phyloP scores from a whole-genome alignment of 352 stramenopile genomes.

The Pythium brachiatum region DNA sequence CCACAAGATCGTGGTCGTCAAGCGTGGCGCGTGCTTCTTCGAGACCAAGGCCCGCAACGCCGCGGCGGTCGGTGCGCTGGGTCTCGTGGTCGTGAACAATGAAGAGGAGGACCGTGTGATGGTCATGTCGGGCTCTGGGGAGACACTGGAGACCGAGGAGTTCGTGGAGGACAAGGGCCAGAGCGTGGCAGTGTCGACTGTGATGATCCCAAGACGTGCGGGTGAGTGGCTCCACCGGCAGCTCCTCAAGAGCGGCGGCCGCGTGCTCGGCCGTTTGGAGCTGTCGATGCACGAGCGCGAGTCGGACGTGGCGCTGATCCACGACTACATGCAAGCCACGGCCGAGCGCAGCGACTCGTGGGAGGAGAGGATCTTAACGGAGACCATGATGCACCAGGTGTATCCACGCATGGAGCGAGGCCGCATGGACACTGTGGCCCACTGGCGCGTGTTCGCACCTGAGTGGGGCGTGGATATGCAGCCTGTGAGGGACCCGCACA shows the following conservation, averaged over 20 bases:
- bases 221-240: constrained; percentile 52
- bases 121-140: constrained; percentile 63
- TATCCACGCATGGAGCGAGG: constrained; percentile 43
- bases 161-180: constrained; percentile 17
- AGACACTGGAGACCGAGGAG: constrained; percentile 4
- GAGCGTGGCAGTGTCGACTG: constrained; percentile 39
- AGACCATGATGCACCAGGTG: constrained; percentile 3
- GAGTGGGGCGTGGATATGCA: constrained; percentile 59
- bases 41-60: constrained; percentile 70
- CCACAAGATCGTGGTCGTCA: constrained; percentile 52
- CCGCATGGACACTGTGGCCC: constrained; percentile 25
- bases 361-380: not conserved
- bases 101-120: constrained; percentile 66
- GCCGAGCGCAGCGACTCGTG: not conserved
- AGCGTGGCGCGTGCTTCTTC: constrained; percentile 66
- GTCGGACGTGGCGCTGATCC: constrained; percentile 1
- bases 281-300: constrained; percentile 36
- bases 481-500: constrained; percentile 9
- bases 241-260: not conserved
- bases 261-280: constrained; percentile 36
- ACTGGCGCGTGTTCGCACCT: constrained; percentile 48
- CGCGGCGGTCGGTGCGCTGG: constrained; percentile 37
- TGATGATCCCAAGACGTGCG: constrained; percentile 65
- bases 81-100: constrained; percentile 65
- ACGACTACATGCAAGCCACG: constrained; percentile 1